Base-by-base conservation (phyloP, 768 basidiomycete species). In the Mycena epipterygia region DNA sequence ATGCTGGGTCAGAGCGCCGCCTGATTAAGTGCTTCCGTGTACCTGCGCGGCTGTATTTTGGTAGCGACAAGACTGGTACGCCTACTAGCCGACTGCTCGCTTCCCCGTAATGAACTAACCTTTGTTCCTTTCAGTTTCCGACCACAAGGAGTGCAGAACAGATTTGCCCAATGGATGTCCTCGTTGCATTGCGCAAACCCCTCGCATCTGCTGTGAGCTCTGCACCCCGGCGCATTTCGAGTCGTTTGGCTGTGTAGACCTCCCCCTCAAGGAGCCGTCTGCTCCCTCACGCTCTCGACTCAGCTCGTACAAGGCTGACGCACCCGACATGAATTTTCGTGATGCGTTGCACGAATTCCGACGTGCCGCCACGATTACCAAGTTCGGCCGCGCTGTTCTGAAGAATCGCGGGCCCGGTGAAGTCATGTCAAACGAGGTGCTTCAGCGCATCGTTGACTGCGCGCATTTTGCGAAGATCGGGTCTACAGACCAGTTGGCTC, bases 201-300 rank as follows among this genome's bases (percentile, higher is more conserved):
- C 65, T 13, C 17, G 11, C 6, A 23, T 59, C 25, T 67, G 65
- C 42, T 67, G 65, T 16, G 65, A 58, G 57, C 57, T 67, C 19
- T 67, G 65, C 48, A 33, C 35, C 14, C 65, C 65, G 2, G 37
- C 13, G 1, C 33, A 67, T 0, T 67, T 67, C 32, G 17, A 32
- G 2, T 48, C 59, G 6, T 67, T 67, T 7, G 65, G 48, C 3
- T 46, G 49, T 6, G 64, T 67, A 21, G 39, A 59, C 21, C 30
- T 59, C 12, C 46, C 39, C 1, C n/a, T n/a, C n/a, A 67, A 67
- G 25, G 0, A 46, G 5, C 59, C 59, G 21, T 57, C 42, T n/a
- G 57, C 59, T 13, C 56, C 65, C 3, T 11, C 21, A 5, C 57
- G 65, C 19, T 39, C 57, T 0, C 46, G 48, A 5, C 59, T 67